Evolutionary conservation across 192 early-diverging fungal genomes (phyloP).

Genomic region (Coemansia sp.): DNA sequence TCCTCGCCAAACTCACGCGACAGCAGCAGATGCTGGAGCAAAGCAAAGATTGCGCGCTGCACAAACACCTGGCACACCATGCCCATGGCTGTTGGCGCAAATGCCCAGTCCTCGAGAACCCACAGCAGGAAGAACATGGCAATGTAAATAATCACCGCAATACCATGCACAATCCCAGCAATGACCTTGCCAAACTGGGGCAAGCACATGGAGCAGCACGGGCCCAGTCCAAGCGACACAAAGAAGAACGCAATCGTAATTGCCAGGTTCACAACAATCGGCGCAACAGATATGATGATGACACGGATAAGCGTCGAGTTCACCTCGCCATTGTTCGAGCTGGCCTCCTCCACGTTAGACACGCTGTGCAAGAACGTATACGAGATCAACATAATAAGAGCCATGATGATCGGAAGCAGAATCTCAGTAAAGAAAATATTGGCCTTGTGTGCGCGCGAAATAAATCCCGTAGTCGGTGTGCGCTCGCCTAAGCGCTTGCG

Average conservation of each 20-base stretch:
- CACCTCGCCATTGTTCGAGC: slow-evolving; percentile 34
- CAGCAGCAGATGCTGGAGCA: slow-evolving; percentile 67
- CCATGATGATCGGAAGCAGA: slow-evolving; percentile 65
- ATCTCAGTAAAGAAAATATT: slow-evolving; percentile 73
- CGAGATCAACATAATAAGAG: slow-evolving; percentile 59
- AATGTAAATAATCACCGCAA: slow-evolving; percentile 64
- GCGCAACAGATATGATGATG: slow-evolving; percentile 64
- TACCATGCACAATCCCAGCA: slow-evolving; percentile 63
- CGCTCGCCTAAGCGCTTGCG: slow-evolving; percentile 67
- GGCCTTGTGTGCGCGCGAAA: slow-evolving; percentile 65
- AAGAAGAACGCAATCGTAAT: slow-evolving; percentile 62
- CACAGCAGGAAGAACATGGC: slow-evolving; percentile 64
- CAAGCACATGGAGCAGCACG: slow-evolving; percentile 62
- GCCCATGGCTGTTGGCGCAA: slow-evolving; percentile 64
- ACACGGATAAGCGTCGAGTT: slow-evolving; percentile 61
- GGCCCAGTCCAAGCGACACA: slow-evolving; percentile 64
- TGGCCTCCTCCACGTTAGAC: slow-evolving; percentile 35
- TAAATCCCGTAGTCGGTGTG: slow-evolving; percentile 62
- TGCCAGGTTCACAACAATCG: slow-evolving; percentile 69
- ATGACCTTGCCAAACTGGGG: slow-evolving; percentile 72
- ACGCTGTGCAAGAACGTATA: slow-evolving; percentile 72
- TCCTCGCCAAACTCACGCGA: slow-evolving; percentile 82
- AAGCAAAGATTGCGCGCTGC: slow-evolving; percentile 68
- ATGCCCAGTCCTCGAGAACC: slow-evolving; percentile 67
- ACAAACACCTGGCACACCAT: slow-evolving; percentile 65